Evolutionary conservation across 768 basidiomycete genomes (phyloP).

Genomic region (Auriscalpium orientale): DNA sequence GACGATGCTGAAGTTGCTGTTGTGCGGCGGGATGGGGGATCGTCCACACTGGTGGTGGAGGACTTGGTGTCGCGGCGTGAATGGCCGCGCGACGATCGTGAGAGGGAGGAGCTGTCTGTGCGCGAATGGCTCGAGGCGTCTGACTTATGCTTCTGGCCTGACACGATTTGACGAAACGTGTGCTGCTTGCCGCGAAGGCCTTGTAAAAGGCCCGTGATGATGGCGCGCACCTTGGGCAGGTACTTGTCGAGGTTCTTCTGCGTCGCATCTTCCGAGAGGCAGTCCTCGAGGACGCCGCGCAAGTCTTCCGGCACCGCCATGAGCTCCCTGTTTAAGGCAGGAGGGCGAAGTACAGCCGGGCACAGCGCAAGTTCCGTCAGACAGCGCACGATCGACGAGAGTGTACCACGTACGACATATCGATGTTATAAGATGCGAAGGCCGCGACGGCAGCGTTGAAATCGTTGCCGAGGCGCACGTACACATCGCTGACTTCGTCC

Average conservation of each 20-base stretch:
- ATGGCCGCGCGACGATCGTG: conserved; percentile 44
- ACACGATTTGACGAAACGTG: conserved; percentile 69
- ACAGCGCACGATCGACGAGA: not conserved
- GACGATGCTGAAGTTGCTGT: conserved; percentile 1
- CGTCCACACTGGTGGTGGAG: conserved; percentile 25
- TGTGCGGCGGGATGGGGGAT: conserved; percentile 17
- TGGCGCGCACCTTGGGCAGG: conserved; percentile 83
- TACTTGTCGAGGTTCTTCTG: conserved; percentile 80
- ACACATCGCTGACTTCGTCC: conserved; percentile 87
- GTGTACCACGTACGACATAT: conserved; percentile 61
- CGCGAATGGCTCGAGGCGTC: conserved; percentile 39
- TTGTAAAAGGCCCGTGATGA: conserved; percentile 88
- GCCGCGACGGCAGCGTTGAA: conserved; percentile 92
- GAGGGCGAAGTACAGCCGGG: conserved; percentile 8
- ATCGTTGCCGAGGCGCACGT: conserved; percentile 93
- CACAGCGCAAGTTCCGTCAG: not conserved
- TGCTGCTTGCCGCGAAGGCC: conserved; percentile 92
- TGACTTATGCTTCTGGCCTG: conserved; percentile 50
- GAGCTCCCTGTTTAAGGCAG: conserved; percentile 56
- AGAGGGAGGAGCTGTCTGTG: conserved; percentile 30
- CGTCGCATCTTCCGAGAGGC: conserved; percentile 85
- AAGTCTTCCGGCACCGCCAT: conserved; percentile 83
- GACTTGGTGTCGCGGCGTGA: conserved; percentile 27
- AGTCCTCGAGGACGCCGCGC: conserved; percentile 81
- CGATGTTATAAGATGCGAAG: conserved; percentile 77